These are phyloP conservation scores for Hypoxylon crocopeplum DNA, from an alignment of 495 filamentous ascomycete species.

Conservation along the genomic window DNA sequence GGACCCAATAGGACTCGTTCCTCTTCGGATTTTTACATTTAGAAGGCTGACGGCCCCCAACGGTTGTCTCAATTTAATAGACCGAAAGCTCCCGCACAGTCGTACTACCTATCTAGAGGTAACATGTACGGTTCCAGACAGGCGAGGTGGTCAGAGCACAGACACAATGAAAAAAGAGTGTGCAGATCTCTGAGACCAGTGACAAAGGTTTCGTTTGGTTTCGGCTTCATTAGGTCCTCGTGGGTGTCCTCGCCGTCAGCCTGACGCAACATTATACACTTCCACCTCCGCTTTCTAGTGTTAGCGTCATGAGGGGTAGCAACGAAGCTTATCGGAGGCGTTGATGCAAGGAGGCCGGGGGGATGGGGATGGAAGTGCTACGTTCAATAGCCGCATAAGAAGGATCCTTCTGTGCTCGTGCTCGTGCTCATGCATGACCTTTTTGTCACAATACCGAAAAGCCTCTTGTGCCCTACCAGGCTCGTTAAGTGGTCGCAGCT, in stretches of 20 bases:
- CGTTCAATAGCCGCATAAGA: slow-evolving; percentile 32
- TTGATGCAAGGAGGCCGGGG: slow-evolving; percentile 29
- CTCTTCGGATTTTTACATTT: slow-evolving; percentile 1
- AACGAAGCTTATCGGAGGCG: slow-evolving; percentile 36
- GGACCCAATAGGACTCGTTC: slow-evolving; percentile 12
- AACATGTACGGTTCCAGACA: background rate
- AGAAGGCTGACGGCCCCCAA: slow-evolving; percentile 27
- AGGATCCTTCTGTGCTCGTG: slow-evolving; percentile 14
- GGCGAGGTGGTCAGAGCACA: slow-evolving; percentile 7
- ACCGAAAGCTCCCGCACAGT: slow-evolving; percentile 10
- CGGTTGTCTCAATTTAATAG: slow-evolving; percentile 22
- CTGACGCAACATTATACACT: slow-evolving; percentile 32
- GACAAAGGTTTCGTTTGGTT: slow-evolving; percentile 8
- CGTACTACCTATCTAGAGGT: slow-evolving; percentile 4
- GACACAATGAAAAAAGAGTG: slow-evolving; percentile 5
- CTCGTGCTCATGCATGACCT: slow-evolving; percentile 12
- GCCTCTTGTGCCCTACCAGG: slow-evolving; percentile 12
- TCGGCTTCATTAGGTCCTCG: slow-evolving; percentile 22
- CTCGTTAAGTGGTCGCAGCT: slow-evolving; percentile 21
- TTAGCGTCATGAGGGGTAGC: slow-evolving; percentile 38
- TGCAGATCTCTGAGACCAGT: slow-evolving; percentile 18
- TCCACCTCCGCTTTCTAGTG: slow-evolving; percentile 36
- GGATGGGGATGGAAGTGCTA: background rate
- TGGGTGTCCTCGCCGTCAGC: slow-evolving; percentile 25
- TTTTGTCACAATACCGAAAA: slow-evolving; percentile 20